Conservation (phyloP, 805 yeast genomes). For the Kuraishia ogatae region DNA sequence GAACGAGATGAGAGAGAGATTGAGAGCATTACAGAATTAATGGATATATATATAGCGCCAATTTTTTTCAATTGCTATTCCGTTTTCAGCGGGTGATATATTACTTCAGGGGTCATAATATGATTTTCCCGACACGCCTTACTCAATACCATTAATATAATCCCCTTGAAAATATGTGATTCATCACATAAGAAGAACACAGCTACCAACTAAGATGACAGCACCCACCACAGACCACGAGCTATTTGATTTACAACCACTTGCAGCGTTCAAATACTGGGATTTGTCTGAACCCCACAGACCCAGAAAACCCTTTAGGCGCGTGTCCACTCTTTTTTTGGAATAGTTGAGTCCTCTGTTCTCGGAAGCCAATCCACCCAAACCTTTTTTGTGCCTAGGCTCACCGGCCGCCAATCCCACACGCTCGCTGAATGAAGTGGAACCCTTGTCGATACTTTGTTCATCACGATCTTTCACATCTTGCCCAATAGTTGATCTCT, state of each 20-base stretch:
- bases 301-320: background rate
- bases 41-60: background rate
- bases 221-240: constrained; percentile 1
- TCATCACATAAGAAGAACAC: background rate
- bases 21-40: constrained; percentile 69
- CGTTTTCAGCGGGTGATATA: background rate
- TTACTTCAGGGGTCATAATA: background rate
- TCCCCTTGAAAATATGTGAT: background rate
- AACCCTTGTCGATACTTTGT: no score
- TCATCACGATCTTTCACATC: background rate
- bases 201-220: background rate
- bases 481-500: background rate
- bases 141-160: background rate
- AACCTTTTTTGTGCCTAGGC: background rate
- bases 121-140: background rate
- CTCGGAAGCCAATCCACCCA: background rate
- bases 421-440: background rate
- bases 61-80: background rate
- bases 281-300: background rate
- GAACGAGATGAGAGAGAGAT: constrained; percentile 81
- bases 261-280: background rate
- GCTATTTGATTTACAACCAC: background rate
- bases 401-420: background rate
- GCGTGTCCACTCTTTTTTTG: background rate
- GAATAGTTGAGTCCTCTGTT: background rate